Evolutionary conservation across 2,329 filamentous ascomycete species (phyloP), one percentile per base, ranked within the genome.

Genomic region (Beauveria medogensis): DNA sequence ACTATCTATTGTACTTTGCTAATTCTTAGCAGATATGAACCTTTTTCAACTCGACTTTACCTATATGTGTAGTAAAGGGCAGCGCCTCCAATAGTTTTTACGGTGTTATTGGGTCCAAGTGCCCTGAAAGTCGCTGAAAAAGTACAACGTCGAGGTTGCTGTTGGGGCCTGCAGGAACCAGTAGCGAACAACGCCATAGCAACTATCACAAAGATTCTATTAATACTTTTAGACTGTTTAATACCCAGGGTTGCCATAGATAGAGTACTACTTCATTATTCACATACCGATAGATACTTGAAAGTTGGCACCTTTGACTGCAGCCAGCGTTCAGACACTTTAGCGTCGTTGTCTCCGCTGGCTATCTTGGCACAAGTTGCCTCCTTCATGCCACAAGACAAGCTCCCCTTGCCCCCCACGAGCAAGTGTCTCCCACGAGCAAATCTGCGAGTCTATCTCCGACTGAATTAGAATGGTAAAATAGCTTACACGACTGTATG

Each of bases 141-240:
- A 37, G 34, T 37, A 37, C 16, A 16, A 48, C 6, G 37, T 22
- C 7, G 37, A 44, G 28, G 43, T 28, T 46, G 20, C 54, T 47
- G 43, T 44, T 56, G 20, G 43, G 54, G 54, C 43, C 54, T 48
- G 54, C 54, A 56, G 54, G 54, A 46, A 55, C 54, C 53, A 41
- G 22, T 16, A 9, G n/a, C 51, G 20, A 54, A 24, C 14, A 41
- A 37, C 50, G 51, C 51, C 16, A 24, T 43, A 37, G 52, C 52
- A 18, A 16, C 14, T 16, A 20, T 24, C 26, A 24, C 26, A 24
- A 18, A 24, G 14, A 18, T 22, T 24, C 34, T 41, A 18, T 22
- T 24, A 40, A 40, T 26, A 22, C 26, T n/a, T 10, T 47, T 16
- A 5, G 44, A 7, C 44, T 20, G 44, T 14, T 14, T 37, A 1